Evolutionary conservation across 441 rosid species (phyloP), one percentile per base, ranked within the genome.

Genomic region (Dalechampia spathulata): DNA sequence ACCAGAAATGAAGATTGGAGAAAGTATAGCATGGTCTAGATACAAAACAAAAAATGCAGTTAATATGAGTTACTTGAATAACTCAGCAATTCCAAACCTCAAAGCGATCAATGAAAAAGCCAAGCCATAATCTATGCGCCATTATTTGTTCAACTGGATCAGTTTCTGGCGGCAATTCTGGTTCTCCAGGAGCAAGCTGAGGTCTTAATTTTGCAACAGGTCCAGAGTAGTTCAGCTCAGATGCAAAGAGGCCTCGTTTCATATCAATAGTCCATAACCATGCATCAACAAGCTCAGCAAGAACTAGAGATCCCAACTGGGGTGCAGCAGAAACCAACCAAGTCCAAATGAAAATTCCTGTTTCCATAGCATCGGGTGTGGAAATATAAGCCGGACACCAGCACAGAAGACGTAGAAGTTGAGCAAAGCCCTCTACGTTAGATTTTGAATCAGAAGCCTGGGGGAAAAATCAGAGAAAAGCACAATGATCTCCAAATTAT

Each of bases 311-410:
- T 22, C 90, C 98, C 61, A 88, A 72, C 64, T 84, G 88, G 21
- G 99, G 96, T 69, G 98, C 95, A 61, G 98, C 91, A 61, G 99
- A 87, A 74, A 94, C 96, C 75, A 94, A 72, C 99, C 99, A 94
- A 49, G 98, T 86, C 98, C 99, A 94, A 57, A 87, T 78, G 67
- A 90, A 90, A 69, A 90, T 85, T 52, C 99, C 98, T 52, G 96
- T 87, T 71, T 90, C 99, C 99, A 94, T 87, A 50, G 94, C 96
- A 70, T 90, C 96, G 38, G 86, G 85, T 28, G 92, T 84, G 43
- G 94, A 88, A 69, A 94, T 83, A 78, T 86, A 94, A 49, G 99
- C 97, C 52, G 99, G 99, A 82, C 94, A 94, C 99, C 98, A 94
- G 75, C 99, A 94, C 52, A 94, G 95, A 67, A 94, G 96, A 56